A percentile compares a stretch with the other conserved stretches of the same genome.
Conservation (phyloP, 2,329 filamentous ascomycete species). For the Clarireedia paspali region DNA sequence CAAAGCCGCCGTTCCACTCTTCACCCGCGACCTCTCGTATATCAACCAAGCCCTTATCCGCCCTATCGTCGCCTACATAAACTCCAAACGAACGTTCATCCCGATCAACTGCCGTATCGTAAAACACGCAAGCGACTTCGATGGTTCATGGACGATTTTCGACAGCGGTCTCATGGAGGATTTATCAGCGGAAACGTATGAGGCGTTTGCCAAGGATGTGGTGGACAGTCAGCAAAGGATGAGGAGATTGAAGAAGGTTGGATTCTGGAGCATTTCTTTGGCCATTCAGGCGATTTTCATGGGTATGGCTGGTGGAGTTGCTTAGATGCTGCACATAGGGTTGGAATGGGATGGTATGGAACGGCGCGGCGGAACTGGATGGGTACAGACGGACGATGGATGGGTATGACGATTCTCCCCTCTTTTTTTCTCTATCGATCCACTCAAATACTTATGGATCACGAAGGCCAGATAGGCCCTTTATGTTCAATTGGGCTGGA, state of each 20-base stretch:
- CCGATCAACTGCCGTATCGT: conserved; percentile 92
- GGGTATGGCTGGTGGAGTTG: conserved; percentile 80
- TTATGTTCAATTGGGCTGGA: no score
- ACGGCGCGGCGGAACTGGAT: background rate
- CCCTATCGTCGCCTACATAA: conserved; percentile 97
- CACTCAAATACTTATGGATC: no score
- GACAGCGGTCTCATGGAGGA: conserved; percentile 94
- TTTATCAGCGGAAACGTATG: conserved; percentile 85
- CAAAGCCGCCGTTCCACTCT: conserved; percentile 84
- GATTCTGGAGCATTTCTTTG: conserved; percentile 89
- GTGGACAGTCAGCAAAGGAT: conserved; percentile 81
- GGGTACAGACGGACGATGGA: background rate
- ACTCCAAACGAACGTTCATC: conserved; percentile 89
- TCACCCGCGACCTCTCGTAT: conserved; percentile 86
- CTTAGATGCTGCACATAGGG: conserved; percentile 30
- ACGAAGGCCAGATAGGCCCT: no score
- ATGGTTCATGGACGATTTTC: conserved; percentile 90
- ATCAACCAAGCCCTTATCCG: conserved; percentile 92
- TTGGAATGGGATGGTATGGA: background rate
- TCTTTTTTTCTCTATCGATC: background rate
- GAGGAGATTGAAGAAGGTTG: conserved; percentile 86
- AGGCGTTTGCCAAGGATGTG: conserved; percentile 87
- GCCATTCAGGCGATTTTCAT: conserved; percentile 91
- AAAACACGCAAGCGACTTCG: conserved; percentile 81
- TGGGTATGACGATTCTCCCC: background rate